These are phyloP conservation scores for Diplodia corticola DNA, from an alignment of 2,329 filamentous ascomycete species.

Conservation along the genomic window DNA sequence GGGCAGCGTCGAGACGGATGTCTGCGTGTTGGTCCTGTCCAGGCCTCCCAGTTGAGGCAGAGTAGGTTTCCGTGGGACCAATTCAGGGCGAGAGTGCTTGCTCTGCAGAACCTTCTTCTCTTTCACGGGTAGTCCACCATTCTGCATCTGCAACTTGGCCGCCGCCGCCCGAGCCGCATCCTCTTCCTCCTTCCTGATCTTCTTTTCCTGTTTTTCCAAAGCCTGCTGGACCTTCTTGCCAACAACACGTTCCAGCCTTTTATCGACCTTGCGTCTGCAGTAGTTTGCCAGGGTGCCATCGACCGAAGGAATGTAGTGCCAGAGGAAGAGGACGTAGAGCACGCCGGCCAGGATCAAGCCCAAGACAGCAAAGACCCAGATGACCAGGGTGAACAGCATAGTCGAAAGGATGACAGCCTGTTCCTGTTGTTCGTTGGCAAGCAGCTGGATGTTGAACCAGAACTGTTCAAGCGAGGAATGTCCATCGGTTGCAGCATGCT, in stretches of 20 bases:
- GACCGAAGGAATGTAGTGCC: slow-evolving; percentile 81
- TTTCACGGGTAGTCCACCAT: slow-evolving; percentile 43
- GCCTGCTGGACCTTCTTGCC: slow-evolving; percentile 85
- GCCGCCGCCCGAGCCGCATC: slow-evolving; percentile 27
- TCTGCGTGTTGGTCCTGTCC: slow-evolving; percentile 9
- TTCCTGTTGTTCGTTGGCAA: slow-evolving; percentile 71
- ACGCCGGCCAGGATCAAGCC: slow-evolving; percentile 70
- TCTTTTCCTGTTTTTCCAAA: slow-evolving; percentile 69
- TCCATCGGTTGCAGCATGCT: slow-evolving; percentile 55
- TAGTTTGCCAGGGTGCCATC: slow-evolving; percentile 82
- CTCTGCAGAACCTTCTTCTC: slow-evolving; percentile 36
- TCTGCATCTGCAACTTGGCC: slow-evolving; percentile 38
- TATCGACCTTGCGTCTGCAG: slow-evolving; percentile 90
- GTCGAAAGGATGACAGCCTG: slow-evolving; percentile 82
- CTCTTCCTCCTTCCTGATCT: slow-evolving; percentile 56
- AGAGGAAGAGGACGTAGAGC: slow-evolving; percentile 86
- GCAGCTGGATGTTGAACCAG: slow-evolving; percentile 74
- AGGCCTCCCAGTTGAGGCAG: slow-evolving; percentile 10
- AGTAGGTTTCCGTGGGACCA: slow-evolving; percentile 14
- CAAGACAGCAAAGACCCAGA: slow-evolving; percentile 83
- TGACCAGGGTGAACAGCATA: slow-evolving; percentile 88
- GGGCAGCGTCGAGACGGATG: slow-evolving; percentile 41
- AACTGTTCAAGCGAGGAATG: slow-evolving; percentile 70
- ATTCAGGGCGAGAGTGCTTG: slow-evolving; percentile 38
- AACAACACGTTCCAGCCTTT: slow-evolving; percentile 79